Percentiles rank a stretch among this genome's conserved stretches.
These are phyloP conservation scores for Lineolata rhizophorae DNA, from an alignment of 495 filamentous ascomycete species.

Conservation along the genomic window DNA sequence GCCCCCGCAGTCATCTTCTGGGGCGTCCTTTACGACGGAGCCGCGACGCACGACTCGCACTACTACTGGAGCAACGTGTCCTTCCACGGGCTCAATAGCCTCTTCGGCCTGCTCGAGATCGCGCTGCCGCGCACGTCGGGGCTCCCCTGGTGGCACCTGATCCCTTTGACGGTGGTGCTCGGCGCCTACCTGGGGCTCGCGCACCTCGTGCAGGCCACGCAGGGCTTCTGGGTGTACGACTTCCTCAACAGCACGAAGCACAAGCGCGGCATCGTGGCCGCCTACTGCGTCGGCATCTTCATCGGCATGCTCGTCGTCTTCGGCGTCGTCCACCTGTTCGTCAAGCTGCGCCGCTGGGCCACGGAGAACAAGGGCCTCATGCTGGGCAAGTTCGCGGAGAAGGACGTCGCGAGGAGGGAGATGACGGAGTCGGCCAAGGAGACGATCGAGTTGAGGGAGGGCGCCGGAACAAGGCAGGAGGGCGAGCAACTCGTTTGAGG, in stretches of 20 bases:
- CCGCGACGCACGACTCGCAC: slow-evolving; percentile 21
- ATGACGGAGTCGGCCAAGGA: no score
- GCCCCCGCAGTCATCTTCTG: slow-evolving; percentile 33
- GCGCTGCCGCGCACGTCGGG: slow-evolving; percentile 36
- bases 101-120: slow-evolving; percentile 54
- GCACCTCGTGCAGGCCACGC: slow-evolving; percentile 44
- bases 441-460: no score
- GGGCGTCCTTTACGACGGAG: slow-evolving; percentile 28
- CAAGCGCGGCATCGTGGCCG: slow-evolving; percentile 23
- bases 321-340: no score
- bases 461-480: no score
- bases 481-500: no score
- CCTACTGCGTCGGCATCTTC: slow-evolving; percentile 40
- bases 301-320: slow-evolving; percentile 43
- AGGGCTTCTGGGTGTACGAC: slow-evolving; percentile 52
- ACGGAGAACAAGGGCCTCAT: no score
- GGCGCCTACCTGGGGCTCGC: slow-evolving; percentile 50
- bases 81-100: slow-evolving; percentile 48
- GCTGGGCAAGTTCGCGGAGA: no score
- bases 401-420: no score
- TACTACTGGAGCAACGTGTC: slow-evolving; percentile 68
- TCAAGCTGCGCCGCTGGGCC: no score
- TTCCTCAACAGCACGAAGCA: slow-evolving; percentile 41
- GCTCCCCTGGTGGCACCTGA: slow-evolving; percentile 31
- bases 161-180: slow-evolving; percentile 36